phyloP scores from a whole-genome alignment of 202 grass and related monocot genomes.

The Eragrostis tef region DNA sequence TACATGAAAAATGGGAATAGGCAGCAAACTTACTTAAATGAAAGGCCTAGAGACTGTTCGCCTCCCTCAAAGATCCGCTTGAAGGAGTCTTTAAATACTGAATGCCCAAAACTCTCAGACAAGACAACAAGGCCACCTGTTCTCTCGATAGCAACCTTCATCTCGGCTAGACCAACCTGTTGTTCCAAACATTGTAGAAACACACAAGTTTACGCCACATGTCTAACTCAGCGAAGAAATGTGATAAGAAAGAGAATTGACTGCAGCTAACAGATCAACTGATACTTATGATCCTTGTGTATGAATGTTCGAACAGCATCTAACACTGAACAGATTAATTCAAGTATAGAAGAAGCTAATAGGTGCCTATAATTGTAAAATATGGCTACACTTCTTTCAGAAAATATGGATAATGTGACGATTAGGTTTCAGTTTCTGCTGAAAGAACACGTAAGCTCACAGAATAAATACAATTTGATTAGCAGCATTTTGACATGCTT shows the following conservation, averaged over 20 bases:
- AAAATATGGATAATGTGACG: no score
- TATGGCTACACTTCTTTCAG: no score
- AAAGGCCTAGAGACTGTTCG: constrained; percentile 84
- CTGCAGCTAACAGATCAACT: not conserved
- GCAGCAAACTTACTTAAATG: constrained; percentile 86
- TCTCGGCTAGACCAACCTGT: constrained; percentile 95
- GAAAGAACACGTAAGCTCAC: not conserved
- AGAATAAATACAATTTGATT: no score
- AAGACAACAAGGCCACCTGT: constrained; percentile 97
- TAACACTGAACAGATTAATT: not conserved
- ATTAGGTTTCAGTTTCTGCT: no score
- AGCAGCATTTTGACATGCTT: no score
- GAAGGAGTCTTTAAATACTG: constrained; percentile 98
- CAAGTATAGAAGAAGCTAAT: no score
- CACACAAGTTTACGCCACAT: not conserved
- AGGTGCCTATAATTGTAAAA: no score
- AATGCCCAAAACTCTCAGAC: constrained; percentile 97
- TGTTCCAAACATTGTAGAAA: constrained; percentile 40
- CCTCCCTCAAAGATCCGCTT: constrained; percentile 90
- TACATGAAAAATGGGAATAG: not conserved
- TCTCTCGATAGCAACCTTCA: constrained; percentile 98
- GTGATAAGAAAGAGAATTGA: not conserved
- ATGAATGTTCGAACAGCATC: not conserved
- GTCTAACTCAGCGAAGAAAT: not conserved
- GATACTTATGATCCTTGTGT: constrained; percentile 13